A percentile compares a stretch with the other conserved stretches of the same genome.
phyloP scores from a whole-genome alignment of 2,329 filamentous ascomycete species.

The Fusarium sp. region DNA sequence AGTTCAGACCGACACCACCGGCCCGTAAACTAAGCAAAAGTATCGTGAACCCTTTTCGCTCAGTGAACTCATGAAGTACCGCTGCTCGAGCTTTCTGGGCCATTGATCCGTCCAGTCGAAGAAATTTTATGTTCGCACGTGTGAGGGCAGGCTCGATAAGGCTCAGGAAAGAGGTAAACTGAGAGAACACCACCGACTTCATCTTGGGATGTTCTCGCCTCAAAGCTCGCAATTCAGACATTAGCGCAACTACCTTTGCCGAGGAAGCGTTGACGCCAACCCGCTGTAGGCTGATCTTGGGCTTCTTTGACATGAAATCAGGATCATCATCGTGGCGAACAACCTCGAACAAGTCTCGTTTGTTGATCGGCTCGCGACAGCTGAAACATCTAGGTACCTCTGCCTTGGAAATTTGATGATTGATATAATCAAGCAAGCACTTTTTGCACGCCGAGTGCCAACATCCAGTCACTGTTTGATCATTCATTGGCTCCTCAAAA shows the following conservation, averaged over 20 bases:
- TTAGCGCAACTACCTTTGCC: constrained; percentile 85
- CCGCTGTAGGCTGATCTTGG: constrained; percentile 70
- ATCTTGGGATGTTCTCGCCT: constrained; percentile 73
- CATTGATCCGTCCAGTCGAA: constrained; percentile 95
- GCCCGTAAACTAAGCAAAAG: constrained; percentile 87
- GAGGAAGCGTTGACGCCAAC: constrained; percentile 76
- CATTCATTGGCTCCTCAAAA: constrained; percentile 93
- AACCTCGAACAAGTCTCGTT: constrained; percentile 91
- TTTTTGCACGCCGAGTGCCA: constrained; percentile 98
- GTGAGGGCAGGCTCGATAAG: constrained; percentile 86
- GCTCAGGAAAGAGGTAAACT: constrained; percentile 96
- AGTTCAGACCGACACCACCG: constrained; percentile 91
- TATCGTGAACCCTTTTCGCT: constrained; percentile 71
- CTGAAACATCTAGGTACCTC: constrained; percentile 87
- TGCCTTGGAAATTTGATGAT: constrained; percentile 82
- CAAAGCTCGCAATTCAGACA: constrained; percentile 77
- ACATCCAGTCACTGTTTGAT: constrained; percentile 93
- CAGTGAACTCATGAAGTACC: constrained; percentile 78
- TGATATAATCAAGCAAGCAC: constrained; percentile 90
- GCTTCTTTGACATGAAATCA: constrained; percentile 56
- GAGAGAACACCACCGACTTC: constrained; percentile 94
- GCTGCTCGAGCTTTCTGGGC: constrained; percentile 83
- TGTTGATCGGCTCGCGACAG: constrained; percentile 84
- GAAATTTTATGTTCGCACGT: constrained; percentile 76
- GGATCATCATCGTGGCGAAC: constrained; percentile 77